phyloP scores from a whole-genome alignment of 2,329 filamentous ascomycete genomes.

The Elsinoe fawcettii region DNA sequence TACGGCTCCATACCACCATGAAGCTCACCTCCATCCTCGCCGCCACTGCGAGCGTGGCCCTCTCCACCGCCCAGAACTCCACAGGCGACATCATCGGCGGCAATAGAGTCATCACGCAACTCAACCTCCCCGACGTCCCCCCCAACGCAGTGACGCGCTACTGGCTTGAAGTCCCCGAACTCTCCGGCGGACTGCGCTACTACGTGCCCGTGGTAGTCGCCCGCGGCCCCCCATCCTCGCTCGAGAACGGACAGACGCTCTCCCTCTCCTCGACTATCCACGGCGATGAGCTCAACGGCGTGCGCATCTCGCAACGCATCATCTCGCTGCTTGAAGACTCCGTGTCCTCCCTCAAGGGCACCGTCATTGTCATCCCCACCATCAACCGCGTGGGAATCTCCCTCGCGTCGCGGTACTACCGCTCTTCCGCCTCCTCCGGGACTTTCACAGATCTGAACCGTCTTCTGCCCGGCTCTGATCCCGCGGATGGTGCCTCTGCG shows the following conservation, averaged over 20 bases:
- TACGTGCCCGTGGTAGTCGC: conserved; percentile 34
- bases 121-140: conserved; percentile 30
- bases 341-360: conserved; percentile 24
- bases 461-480: conserved; percentile 8
- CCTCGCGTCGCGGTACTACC: conserved; percentile 27
- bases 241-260: conserved; percentile 31
- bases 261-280: conserved; percentile 34
- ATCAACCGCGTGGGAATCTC: conserved; percentile 35
- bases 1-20: not conserved
- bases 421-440: conserved; percentile 26
- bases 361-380: conserved; percentile 34
- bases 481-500: conserved; percentile 4
- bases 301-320: conserved; percentile 32
- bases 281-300: conserved; percentile 34
- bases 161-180: conserved; percentile 32
- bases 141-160: conserved; percentile 31
- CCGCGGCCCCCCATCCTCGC: conserved; percentile 31
- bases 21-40: not conserved
- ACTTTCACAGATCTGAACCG: conserved; percentile 18
- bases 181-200: conserved; percentile 33
- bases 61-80: conserved; percentile 6
- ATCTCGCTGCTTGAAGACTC: conserved; percentile 33
- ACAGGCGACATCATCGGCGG: conserved; percentile 7
- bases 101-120: conserved; percentile 1
- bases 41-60: not conserved